Conservation (phyloP, 2,329 filamentous ascomycete species). For the Cladosporium phlei region DNA sequence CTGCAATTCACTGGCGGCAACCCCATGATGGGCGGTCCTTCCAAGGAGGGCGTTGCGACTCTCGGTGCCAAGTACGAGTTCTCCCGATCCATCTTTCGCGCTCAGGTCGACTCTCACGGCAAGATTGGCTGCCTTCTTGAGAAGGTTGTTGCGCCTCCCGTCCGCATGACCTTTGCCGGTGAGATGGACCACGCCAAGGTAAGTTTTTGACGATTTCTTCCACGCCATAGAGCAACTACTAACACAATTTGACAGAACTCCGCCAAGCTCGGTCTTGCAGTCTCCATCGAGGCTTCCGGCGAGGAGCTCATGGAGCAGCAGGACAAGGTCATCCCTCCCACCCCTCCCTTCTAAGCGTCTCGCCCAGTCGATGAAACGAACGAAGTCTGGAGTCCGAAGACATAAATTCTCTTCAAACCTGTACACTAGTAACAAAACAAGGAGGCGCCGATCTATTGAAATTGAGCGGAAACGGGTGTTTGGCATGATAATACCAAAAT, state of each 20-base stretch:
- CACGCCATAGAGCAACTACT: neutral
- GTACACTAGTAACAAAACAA: slow-evolving; percentile 11
- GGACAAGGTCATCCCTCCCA: slow-evolving; percentile 45
- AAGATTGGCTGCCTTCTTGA: slow-evolving; percentile 90
- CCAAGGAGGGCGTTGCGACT: slow-evolving; percentile 85
- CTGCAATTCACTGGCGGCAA: slow-evolving; percentile 63
- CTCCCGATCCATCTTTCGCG: slow-evolving; percentile 88
- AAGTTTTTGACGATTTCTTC: slow-evolving; percentile 38
- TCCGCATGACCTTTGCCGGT: slow-evolving; percentile 90
- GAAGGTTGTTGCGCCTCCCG: slow-evolving; percentile 89
- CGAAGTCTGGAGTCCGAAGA: neutral
- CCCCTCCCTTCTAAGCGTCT: slow-evolving; percentile 29
- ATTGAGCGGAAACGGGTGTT: too few relatives aligned
- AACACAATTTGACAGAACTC: slow-evolving; percentile 60
- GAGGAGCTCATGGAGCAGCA: slow-evolving; percentile 87
- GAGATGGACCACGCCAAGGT: slow-evolving; percentile 96
- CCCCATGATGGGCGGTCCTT: slow-evolving; percentile 67
- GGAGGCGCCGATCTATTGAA: too few relatives aligned
- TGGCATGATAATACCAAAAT: too few relatives aligned
- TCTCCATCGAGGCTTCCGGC: slow-evolving; percentile 80
- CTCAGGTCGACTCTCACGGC: slow-evolving; percentile 90
- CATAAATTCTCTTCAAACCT: slow-evolving; percentile 5
- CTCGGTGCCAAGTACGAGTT: slow-evolving; percentile 98
- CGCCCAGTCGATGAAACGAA: neutral
- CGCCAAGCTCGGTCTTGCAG: slow-evolving; percentile 89